A percentile compares a stretch with the other conserved stretches of the same genome.
Conservation (phyloP, 2,329 filamentous ascomycete species). For the Clathrospora elynae region DNA sequence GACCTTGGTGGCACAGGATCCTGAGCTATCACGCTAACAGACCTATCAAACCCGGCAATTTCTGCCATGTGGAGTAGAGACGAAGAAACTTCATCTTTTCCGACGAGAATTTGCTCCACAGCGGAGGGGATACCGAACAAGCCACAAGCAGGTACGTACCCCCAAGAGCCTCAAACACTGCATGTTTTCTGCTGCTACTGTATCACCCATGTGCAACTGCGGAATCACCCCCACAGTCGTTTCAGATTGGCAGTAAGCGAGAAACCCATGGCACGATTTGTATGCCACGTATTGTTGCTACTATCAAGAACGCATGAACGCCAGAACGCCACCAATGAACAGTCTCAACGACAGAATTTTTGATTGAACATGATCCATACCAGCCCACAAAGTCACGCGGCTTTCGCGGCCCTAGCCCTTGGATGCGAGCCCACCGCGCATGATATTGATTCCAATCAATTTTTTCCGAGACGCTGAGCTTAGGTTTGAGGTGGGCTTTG, state of each 20-base stretch:
- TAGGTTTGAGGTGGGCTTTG: slow-evolving; percentile 1
- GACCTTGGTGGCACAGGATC: neutral
- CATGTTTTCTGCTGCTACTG: slow-evolving; percentile 15
- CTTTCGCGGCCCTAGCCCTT: too few relatives aligned
- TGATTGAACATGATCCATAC: neutral
- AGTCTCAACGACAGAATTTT: slow-evolving; percentile 6
- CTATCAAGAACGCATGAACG: slow-evolving; percentile 20
- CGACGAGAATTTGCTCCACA: too few relatives aligned
- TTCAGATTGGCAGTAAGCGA: slow-evolving; percentile 22
- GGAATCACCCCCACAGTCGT: slow-evolving; percentile 11
- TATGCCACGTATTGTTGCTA: slow-evolving; percentile 23
- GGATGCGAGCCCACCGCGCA: too few relatives aligned
- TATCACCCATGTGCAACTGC: slow-evolving; percentile 17
- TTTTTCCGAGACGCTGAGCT: too few relatives aligned
- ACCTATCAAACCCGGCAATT: slow-evolving; percentile 4
- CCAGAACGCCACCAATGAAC: slow-evolving; percentile 16
- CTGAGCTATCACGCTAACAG: neutral
- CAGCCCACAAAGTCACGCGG: too few relatives aligned
- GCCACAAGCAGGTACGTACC: slow-evolving; percentile 7
- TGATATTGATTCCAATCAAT: too few relatives aligned
- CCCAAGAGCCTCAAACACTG: slow-evolving; percentile 20
- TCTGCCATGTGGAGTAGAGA: too few relatives aligned
- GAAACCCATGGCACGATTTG: slow-evolving; percentile 10
- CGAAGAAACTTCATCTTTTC: too few relatives aligned
- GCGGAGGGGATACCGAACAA: slow-evolving; percentile 2